Evolutionary conservation across 2,329 filamentous ascomycete species (phyloP).

Genomic region (Fusarium euwallaceae): DNA sequence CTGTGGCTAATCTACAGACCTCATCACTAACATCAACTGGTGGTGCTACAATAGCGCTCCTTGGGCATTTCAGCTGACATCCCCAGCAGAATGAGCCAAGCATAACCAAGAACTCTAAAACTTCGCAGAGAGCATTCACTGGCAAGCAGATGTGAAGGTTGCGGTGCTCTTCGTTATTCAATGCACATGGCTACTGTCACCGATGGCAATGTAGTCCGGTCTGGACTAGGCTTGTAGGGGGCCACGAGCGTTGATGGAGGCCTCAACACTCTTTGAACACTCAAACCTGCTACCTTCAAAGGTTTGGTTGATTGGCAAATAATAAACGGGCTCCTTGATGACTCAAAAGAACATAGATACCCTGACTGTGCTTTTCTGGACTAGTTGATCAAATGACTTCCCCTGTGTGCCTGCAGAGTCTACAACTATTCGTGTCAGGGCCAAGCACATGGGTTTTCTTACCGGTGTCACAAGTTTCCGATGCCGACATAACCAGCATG

Average conservation of each 20-base stretch:
- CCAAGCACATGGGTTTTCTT: constrained; percentile 75
- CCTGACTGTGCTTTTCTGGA: constrained; percentile 66
- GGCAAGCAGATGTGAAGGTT: constrained; percentile 86
- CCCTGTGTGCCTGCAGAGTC: constrained; percentile 57
- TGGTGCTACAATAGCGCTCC: constrained; percentile 76
- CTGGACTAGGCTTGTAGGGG: neutral
- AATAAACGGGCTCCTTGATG: constrained; percentile 34
- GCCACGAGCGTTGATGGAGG: constrained; percentile 46
- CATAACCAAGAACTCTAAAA: constrained; percentile 59
- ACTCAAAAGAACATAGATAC: constrained; percentile 58
- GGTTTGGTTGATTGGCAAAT: constrained; percentile 48
- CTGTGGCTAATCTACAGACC: constrained; percentile 61
- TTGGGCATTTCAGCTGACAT: constrained; percentile 73
- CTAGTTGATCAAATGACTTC: constrained; percentile 64
- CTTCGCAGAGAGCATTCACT: constrained; percentile 77
- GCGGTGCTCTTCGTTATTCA: constrained; percentile 84
- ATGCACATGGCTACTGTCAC: constrained; percentile 79
- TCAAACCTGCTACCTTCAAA: constrained; percentile 46
- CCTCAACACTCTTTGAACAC: constrained; percentile 49
- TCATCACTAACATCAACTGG: constrained; percentile 76
- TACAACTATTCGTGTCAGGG: constrained; percentile 41
- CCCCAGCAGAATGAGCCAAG: constrained; percentile 75
- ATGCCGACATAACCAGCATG: constrained; percentile 78
- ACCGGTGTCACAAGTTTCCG: constrained; percentile 86
- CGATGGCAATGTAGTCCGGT: constrained; percentile 82